Evolutionary conservation across 2,329 filamentous ascomycete species (phyloP).

Genomic region (Stachybotrys elegans): DNA sequence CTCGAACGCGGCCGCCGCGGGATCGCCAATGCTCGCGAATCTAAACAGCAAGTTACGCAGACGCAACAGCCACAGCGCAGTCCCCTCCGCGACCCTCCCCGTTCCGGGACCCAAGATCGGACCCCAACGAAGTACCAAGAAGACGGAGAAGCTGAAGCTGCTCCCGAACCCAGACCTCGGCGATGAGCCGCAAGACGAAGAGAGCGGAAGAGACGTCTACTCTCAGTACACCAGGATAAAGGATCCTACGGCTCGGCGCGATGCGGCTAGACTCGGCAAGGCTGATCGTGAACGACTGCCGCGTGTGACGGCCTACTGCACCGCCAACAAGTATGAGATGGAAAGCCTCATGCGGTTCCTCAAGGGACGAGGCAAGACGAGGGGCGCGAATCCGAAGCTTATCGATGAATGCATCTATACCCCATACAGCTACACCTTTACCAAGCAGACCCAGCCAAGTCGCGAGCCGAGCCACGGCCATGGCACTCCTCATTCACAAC

Average conservation of each 20-base stretch:
- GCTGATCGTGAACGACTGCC: constrained; percentile 84
- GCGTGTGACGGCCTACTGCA: constrained; percentile 93
- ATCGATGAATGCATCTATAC: constrained; percentile 99
- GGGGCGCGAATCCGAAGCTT: constrained; percentile 79
- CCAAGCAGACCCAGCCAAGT: constrained; percentile 13
- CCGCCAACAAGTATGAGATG: constrained; percentile 85
- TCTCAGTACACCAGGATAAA: constrained; percentile 98
- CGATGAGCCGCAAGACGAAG: constrained; percentile 74
- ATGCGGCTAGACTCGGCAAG: constrained; percentile 89
- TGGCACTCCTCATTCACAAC: no score
- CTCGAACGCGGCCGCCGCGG: constrained; percentile 22
- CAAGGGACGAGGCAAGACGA: constrained; percentile 73
- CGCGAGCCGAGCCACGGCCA: constrained; percentile 38
- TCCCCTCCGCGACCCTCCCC: constrained; percentile 29
- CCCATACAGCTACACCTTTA: constrained; percentile 73
- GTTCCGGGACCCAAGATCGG: constrained; percentile 66
- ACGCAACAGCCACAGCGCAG: constrained; percentile 71
- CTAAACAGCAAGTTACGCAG: constrained; percentile 84
- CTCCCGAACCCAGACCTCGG: constrained; percentile 83
- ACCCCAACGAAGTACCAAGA: constrained; percentile 91
- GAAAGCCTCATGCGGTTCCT: constrained; percentile 86
- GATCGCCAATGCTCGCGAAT: constrained; percentile 63
- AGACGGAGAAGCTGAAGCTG: constrained; percentile 95
- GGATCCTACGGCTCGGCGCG: constrained; percentile 85
- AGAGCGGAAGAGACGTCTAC: constrained; percentile 92